Conservation (phyloP, 163 green algal species). For the Scenedesmus sp. region DNA sequence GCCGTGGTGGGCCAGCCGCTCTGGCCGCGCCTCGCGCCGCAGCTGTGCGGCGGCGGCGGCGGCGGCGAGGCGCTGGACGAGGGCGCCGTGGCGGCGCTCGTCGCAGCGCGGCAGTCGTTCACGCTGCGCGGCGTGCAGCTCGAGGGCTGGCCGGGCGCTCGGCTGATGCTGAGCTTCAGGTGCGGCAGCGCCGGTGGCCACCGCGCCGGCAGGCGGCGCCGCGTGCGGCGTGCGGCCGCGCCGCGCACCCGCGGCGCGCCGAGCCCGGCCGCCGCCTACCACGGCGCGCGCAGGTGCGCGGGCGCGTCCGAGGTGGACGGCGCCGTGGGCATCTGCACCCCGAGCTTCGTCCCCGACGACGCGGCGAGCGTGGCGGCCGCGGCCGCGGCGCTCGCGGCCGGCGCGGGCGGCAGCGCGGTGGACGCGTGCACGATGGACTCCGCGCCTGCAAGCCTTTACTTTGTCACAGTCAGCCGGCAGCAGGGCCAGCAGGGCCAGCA, state of each 20-base stretch:
- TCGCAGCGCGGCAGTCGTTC: conserved; percentile 21
- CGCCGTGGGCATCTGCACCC: conserved; percentile 15
- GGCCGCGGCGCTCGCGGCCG: conserved; percentile 4
- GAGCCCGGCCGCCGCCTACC: too few species aligned
- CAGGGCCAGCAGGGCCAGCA: conserved; percentile 9
- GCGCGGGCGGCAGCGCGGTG: too few species aligned
- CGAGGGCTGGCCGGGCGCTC: background rate
- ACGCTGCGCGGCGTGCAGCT: conserved; percentile 30
- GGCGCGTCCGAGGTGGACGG: conserved; percentile 9
- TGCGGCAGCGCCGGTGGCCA: background rate
- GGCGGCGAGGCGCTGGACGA: conserved; percentile 11
- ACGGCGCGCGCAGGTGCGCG: conserved; percentile 1
- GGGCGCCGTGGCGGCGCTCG: too few species aligned
- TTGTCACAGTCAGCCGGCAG: conserved; percentile 23
- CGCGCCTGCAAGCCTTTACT: conserved; percentile 31
- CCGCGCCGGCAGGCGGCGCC: background rate
- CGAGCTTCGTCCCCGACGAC: conserved; percentile 3
- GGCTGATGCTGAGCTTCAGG: conserved; percentile 12
- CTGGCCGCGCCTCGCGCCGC: conserved; percentile 6
- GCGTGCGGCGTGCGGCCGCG: background rate
- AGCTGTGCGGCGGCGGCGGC: too few species aligned
- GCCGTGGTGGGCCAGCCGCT: conserved; percentile 15
- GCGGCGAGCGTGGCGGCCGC: conserved; percentile 1
- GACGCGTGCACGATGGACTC: too few species aligned
- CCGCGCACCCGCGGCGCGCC: background rate